Conservation (phyloP, 164 flowering plant genomes). For the Vitis rupestris region DNA sequence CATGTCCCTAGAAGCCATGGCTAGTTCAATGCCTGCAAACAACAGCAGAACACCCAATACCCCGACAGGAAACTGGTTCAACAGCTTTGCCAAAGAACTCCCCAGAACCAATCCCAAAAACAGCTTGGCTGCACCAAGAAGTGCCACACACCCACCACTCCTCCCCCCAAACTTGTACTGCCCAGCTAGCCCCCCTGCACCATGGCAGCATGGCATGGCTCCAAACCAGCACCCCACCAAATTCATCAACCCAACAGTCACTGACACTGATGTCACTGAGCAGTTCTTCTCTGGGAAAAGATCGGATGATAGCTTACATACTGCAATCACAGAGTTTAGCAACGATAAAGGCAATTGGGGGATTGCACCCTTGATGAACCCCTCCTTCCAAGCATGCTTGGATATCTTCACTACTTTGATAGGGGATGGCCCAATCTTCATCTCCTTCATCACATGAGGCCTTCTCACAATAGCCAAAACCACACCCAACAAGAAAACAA, state of each 20-base stretch:
- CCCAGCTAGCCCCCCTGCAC: slow-evolving; percentile 86
- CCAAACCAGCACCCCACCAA: slow-evolving; percentile 85
- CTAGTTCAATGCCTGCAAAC: slow-evolving; percentile 84
- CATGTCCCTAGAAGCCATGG: slow-evolving; percentile 80
- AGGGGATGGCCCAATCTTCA: slow-evolving; percentile 59
- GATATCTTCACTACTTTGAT: slow-evolving; percentile 42
- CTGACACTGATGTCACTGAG: slow-evolving; percentile 55
- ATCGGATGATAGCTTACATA: slow-evolving; percentile 61
- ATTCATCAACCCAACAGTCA: slow-evolving; percentile 74
- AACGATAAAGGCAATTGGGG: slow-evolving; percentile 73
- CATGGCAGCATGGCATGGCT: slow-evolving; percentile 86
- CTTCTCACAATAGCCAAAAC: slow-evolving; percentile 55
- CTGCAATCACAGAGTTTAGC: slow-evolving; percentile 73
- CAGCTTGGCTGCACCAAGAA: slow-evolving; percentile 66
- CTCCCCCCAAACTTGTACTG: slow-evolving; percentile 89
- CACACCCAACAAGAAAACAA: slow-evolving; percentile 65
- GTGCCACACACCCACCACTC: slow-evolving; percentile 78
- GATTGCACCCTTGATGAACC: slow-evolving; percentile 70
- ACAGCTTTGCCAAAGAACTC: slow-evolving; percentile 52
- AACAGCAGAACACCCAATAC: slow-evolving; percentile 72
- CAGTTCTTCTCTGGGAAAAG: slow-evolving; percentile 64
- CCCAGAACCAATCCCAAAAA: slow-evolving; percentile 67
- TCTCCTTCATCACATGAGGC: slow-evolving; percentile 36
- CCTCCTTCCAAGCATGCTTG: slow-evolving; percentile 62
- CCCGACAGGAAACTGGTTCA: slow-evolving; percentile 74